Evolutionary conservation across 176 grass and related monocot species (phyloP).

Genomic region (Rhynchospora breviuscula): DNA sequence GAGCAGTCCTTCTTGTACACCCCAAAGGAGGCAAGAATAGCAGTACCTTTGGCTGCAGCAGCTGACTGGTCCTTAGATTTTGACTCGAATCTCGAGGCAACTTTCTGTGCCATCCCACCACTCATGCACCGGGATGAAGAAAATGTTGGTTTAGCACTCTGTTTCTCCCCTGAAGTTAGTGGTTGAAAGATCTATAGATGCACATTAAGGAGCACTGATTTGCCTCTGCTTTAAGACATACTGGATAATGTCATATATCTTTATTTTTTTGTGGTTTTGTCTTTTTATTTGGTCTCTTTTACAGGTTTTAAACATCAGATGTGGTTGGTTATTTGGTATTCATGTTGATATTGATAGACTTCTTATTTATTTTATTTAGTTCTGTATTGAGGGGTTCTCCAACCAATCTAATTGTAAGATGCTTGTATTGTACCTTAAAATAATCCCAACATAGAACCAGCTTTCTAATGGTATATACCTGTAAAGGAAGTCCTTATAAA

Average conservation of each 20-base stretch:
- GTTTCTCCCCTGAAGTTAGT: conserved; percentile 58
- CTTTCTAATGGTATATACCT: neutral
- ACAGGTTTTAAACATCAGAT: neutral
- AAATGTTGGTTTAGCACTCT: conserved; percentile 34
- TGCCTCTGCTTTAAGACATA: neutral
- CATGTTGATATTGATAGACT: neutral
- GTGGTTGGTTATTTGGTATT: neutral
- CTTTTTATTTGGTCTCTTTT: neutral
- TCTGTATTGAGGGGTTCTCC: neutral
- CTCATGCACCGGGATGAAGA: conserved; percentile 28
- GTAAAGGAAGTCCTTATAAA: neutral
- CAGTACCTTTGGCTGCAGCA: conserved; percentile 35
- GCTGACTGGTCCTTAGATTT: conserved; percentile 41
- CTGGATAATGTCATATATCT: neutral
- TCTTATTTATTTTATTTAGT: neutral
- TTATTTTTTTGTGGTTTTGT: neutral
- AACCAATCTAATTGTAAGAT: neutral
- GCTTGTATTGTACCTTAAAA: neutral
- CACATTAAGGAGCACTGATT: conserved; percentile 43
- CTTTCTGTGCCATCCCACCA: conserved; percentile 4
- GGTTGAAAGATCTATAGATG: conserved; percentile 75
- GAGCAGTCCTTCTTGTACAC: conserved; percentile 44
- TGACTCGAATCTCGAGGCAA: conserved; percentile 22
- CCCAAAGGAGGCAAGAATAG: conserved; percentile 41
- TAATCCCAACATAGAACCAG: neutral